phyloP scores from a whole-genome alignment of 176 grass and related monocot species.

The Ananas comosus region DNA sequence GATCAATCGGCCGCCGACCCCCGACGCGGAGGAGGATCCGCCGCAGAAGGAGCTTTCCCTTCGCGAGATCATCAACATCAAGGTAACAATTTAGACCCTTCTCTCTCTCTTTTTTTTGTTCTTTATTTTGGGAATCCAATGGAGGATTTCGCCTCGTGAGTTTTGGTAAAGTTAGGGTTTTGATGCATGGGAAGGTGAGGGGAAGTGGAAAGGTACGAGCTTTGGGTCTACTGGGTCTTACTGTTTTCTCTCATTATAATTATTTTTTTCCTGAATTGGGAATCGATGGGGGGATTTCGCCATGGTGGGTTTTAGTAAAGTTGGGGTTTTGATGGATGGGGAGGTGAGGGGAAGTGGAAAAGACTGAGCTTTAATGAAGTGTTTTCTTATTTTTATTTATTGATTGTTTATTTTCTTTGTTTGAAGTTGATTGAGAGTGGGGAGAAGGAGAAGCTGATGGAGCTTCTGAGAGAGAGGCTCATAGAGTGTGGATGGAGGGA shows the following conservation, averaged over 20 bases:
- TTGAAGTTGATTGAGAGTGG: slow-evolving; percentile 95
- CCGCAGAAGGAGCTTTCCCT: slow-evolving; percentile 60
- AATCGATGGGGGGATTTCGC: not conserved
- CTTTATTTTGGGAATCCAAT: not conserved
- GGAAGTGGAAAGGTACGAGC: not conserved
- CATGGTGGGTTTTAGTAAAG: not conserved
- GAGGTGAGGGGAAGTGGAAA: not conserved
- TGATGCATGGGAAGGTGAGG: not conserved
- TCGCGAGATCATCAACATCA: slow-evolving; percentile 82
- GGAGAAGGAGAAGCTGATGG: slow-evolving; percentile 96
- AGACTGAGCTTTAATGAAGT: not conserved
- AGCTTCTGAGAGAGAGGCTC: slow-evolving; percentile 87
- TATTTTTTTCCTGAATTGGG: not conserved
- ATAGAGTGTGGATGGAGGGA: slow-evolving; percentile 95
- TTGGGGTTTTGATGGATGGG: not conserved
- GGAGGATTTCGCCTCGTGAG: not conserved
- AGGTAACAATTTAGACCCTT: slow-evolving; percentile 30
- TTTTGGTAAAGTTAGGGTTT: not conserved
- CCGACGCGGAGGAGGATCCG: slow-evolving; percentile 44
- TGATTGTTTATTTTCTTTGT: slow-evolving; percentile 24
- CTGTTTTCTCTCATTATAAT: not conserved
- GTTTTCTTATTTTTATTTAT: not conserved
- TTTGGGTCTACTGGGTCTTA: not conserved
- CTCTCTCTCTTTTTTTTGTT: not conserved
- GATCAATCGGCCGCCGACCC: slow-evolving; percentile 87